Base-by-base conservation (phyloP, 768 basidiomycete genomes). In the Naganishia vishniacii region DNA sequence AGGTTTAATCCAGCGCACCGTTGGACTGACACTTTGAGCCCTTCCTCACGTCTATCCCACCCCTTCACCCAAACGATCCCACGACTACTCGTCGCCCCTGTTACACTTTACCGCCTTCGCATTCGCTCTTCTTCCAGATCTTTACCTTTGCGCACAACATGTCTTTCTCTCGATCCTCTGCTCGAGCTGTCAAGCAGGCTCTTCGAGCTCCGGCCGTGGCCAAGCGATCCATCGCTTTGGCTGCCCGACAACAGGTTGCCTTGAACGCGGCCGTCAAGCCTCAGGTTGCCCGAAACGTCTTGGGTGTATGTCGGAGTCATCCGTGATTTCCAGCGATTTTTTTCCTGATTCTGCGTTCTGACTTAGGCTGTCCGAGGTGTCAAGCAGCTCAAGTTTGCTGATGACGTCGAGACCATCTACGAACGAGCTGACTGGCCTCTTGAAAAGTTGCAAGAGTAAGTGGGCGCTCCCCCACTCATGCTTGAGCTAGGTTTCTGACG, bases 371-470 rank as follows among this genome's bases (percentile, higher is more conserved):
- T 82, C 68, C 89, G 92, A 73, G 91, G 92, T 64, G 74, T 95
- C 71, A 94, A 97, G 82, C 92, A 91, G 58, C 88, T 97, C 73
- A 88, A 94, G 82, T 95, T 97, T 80, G 92, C 93, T 60, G 93
- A 92, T 72, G 86, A 87, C 65, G 84, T 91, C 75, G 92, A 97
- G 81, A 84, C 84, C 68, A 89, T 97, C 48, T 97, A 93, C 75
- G 93, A 97, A 81, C 89, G 90, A 68, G 84, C 83, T 71, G 95
- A 99, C 84, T 99, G 95, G 95, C 95, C 95, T 37, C 81, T 94
- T 67, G 86, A 91, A 67, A 98, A 90, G 81, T 86, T 99, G 76
- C 94, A 98, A 79, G 92, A 98, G 78, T 78, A 68, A 65, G 77
- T 75, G n/a, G 9, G 11, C 11, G 9, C 0, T 8, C 28, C 6